Evolutionary conservation across 768 basidiomycete genomes (phyloP).

Genomic region (Leccinum incarnatum): DNA sequence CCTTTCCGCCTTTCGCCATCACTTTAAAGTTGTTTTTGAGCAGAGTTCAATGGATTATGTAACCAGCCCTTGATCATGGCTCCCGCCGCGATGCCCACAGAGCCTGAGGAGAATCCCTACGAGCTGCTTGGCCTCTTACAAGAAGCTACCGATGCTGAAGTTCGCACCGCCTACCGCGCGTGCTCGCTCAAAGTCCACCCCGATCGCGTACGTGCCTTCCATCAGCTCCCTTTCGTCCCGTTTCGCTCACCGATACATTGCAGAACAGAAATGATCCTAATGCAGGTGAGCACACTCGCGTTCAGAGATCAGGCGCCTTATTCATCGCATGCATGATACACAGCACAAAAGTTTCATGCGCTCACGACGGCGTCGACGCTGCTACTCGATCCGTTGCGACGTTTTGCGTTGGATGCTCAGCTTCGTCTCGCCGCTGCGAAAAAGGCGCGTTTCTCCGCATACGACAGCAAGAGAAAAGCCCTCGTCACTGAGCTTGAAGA

Average conservation of each 20-base stretch:
- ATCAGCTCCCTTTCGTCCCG: constrained; percentile 16
- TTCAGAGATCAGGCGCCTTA: background rate
- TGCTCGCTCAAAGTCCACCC: constrained; percentile 85
- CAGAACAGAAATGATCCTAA: constrained; percentile 80
- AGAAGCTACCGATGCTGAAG: constrained; percentile 75
- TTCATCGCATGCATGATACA: background rate
- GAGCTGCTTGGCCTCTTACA: constrained; percentile 59
- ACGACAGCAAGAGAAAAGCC: constrained; percentile 69
- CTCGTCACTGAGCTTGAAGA: constrained; percentile 78
- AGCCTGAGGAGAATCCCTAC: constrained; percentile 71
- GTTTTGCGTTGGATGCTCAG: constrained; percentile 77
- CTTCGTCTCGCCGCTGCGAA: constrained; percentile 67
- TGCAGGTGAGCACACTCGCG: constrained; percentile 47
- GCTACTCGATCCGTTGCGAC: constrained; percentile 74
- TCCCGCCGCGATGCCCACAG: constrained; percentile 30
- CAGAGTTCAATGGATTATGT: constrained; percentile 8
- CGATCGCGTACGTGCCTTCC: constrained; percentile 58
- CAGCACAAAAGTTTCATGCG: constrained; percentile 79
- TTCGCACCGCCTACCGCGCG: constrained; percentile 75
- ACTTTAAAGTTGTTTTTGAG: background rate
- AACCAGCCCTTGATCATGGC: constrained; percentile 17
- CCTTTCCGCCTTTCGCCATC: constrained; percentile 65
- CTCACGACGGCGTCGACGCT: constrained; percentile 80
- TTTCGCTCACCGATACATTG: constrained; percentile 4
- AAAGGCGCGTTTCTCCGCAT: constrained; percentile 64